A percentile compares a stretch with the other conserved stretches of the same genome.
These are phyloP conservation scores for Lactarius tabidus DNA, from an alignment of 768 basidiomycete genomes.

Conservation along the genomic window DNA sequence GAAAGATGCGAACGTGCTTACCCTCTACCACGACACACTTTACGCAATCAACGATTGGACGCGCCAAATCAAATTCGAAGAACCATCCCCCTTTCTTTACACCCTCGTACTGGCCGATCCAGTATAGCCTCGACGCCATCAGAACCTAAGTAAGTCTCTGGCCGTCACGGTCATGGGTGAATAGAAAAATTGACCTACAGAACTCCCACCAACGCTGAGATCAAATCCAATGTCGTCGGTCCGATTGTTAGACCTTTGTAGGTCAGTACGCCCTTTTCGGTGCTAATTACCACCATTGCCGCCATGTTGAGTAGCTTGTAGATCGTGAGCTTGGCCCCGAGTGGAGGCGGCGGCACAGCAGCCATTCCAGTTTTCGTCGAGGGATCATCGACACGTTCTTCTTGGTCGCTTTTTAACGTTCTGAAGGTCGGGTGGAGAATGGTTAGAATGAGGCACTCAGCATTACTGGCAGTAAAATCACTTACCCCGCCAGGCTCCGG, in stretches of 20 bases:
- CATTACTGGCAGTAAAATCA: too few relatives aligned
- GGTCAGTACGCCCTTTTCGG: slow-evolving; percentile 3
- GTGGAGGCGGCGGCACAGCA: background rate
- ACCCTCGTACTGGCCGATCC: slow-evolving; percentile 6
- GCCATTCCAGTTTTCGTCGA: background rate
- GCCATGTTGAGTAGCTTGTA: slow-evolving; percentile 6
- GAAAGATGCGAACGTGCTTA: too few relatives aligned
- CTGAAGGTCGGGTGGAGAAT: too few relatives aligned
- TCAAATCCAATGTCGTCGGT: slow-evolving; percentile 3
- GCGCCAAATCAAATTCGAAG: slow-evolving; percentile 1
- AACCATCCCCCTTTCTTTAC: slow-evolving; percentile 8
- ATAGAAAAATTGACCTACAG: background rate
- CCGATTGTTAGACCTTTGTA: background rate
- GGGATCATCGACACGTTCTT: background rate
- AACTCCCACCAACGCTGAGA: background rate
- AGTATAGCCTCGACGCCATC: background rate
- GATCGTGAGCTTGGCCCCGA: slow-evolving; percentile 7
- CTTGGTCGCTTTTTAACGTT: too few relatives aligned
- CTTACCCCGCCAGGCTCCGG: too few relatives aligned
- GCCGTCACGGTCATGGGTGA: background rate
- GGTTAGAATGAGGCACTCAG: too few relatives aligned
- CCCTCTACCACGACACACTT: slow-evolving; percentile 5
- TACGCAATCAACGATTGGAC: background rate
- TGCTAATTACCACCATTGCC: background rate
- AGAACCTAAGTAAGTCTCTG: background rate